Evolutionary conservation across 2,329 filamentous ascomycete species (phyloP), one percentile per base, ranked within the genome.

Genomic region (Paecilomyces dactylethromorphus): DNA sequence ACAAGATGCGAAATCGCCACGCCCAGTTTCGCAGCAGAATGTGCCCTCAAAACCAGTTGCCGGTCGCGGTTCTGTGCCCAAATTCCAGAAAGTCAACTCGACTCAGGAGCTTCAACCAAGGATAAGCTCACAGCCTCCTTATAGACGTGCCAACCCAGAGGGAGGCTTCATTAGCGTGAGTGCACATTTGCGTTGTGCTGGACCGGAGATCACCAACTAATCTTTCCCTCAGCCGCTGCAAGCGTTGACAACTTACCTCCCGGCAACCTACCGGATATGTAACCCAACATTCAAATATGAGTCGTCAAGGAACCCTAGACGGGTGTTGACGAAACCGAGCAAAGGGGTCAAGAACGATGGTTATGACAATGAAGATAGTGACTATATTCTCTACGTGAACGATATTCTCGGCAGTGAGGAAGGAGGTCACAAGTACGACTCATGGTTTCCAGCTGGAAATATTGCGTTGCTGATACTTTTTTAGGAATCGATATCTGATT

Each of bases 261-360:
- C 94, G 15, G 89, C 92, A 4, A 97, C 94, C 1, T 99, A 99
- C 79, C 89, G 94, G 68, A 97, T 99, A 74, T 99, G 94, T 81
- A 99, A 99, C 73, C 92, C 92, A 2, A 87, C 85, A 68, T 99
- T 99, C 82, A 97, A 99, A 79, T 99, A 99, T 78, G 94, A 99
- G 74, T 97, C 94, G 15, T 97, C 94, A 57, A 86, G 94, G 65
- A 99, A 99, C 71, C 94, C 94, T 45, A 89, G 94, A 62, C 86
- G 94, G 74, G 94, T 99, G 55, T 82, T 99, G 65, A 99, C 94
- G 15, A 99, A 99, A 76, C 94, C 94, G 7, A 97, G 94, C 83
- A 99, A 99, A 78, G 94, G 94, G 13, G 86, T 90, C 62, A 99
- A 99, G 82, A 99, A 99, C 70, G 94, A 99, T 78, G 94, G 94